Base-by-base conservation (phyloP, 2,329 filamentous ascomycete species). In the Talaromyces sp. region DNA sequence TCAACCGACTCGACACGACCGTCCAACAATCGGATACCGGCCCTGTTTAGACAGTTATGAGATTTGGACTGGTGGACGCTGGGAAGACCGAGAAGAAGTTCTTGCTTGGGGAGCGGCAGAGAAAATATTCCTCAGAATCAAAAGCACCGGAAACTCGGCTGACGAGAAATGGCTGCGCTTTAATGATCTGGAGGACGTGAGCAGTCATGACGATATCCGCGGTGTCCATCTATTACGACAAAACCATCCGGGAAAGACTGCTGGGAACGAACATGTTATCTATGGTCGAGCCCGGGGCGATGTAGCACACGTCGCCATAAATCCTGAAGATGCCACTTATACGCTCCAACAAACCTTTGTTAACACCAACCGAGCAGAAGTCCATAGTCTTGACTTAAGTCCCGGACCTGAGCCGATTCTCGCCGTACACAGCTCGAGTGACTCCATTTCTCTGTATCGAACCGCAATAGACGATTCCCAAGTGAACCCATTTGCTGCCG, bases 21-120 rank as follows among this genome's bases (percentile, higher is more conserved):
- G 83, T 47, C 76, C 75, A 15, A 77, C 76, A 6, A 66, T 87
- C 68, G 85, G 85, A 3, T 88, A 85, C 65, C 81, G 80, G 27
- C 85, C 86, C 19, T 77, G 78, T 49, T 78, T 87, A 55, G 83
- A 86, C 67, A 84, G 82, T 61, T 85, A 85, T 65, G 83, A 86
- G 65, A 72, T 75, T n/a, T 80, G 78, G 74, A 77, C 74, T 49
- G 77, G 76, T 2, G 71, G 72, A 1, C 73, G 72, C 61, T 84
- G 80, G 80, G 71, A 72, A 54, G 75, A 81, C 55, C 76, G 82
- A 65, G 80, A 78, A 66, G 85, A 88, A 67, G 79, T 84, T 0
- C 70, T 88, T 8, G 83, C 80, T 2, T 87, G 84, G 80, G 85
- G 85, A 58, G 85, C 85, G 13, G 86, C 83, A 0, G 81, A 85